Conservation (phyloP, 2,329 filamentous ascomycete genomes). For the Fusarium redolens region DNA sequence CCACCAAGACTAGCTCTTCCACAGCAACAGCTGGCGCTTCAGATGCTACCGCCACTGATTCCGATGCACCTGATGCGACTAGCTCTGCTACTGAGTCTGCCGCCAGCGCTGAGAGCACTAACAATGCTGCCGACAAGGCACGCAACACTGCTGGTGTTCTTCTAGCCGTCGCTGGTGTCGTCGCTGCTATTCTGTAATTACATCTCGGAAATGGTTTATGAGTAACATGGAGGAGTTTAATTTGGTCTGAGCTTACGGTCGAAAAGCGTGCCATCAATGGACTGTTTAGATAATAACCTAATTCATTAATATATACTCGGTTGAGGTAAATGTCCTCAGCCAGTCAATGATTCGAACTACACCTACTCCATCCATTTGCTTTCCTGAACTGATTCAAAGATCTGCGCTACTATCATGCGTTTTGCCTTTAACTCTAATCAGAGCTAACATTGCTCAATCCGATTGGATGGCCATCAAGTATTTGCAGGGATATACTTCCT, state of each 20-base stretch:
- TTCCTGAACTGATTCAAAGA: not conserved
- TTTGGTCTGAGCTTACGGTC: conserved; percentile 2
- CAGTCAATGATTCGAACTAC: not conserved
- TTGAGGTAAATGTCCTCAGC: not conserved
- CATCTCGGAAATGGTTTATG: conserved; percentile 5
- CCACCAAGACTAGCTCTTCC: conserved; percentile 40
- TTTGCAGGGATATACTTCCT: not conserved
- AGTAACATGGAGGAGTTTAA: conserved; percentile 17
- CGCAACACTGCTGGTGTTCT: conserved; percentile 51
- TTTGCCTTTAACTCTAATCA: not conserved
- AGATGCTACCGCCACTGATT: conserved; percentile 33
- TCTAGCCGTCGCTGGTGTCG: conserved; percentile 52
- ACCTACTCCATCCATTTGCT: not conserved
- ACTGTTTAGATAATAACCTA: conserved; percentile 36
- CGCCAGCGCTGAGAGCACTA: conserved; percentile 38
- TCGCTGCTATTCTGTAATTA: conserved; percentile 53
- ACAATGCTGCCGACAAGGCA: conserved; percentile 46
- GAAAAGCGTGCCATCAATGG: conserved; percentile 25
- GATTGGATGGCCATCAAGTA: not conserved
- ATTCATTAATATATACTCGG: conserved; percentile 39
- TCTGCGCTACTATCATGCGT: not conserved
- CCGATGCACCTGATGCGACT: conserved; percentile 33
- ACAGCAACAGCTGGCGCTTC: conserved; percentile 26
- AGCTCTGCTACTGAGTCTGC: conserved; percentile 33
- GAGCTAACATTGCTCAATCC: not conserved